Conservation (phyloP, 2,329 filamentous ascomycete genomes). For the Thermomyces lanuginosus region DNA sequence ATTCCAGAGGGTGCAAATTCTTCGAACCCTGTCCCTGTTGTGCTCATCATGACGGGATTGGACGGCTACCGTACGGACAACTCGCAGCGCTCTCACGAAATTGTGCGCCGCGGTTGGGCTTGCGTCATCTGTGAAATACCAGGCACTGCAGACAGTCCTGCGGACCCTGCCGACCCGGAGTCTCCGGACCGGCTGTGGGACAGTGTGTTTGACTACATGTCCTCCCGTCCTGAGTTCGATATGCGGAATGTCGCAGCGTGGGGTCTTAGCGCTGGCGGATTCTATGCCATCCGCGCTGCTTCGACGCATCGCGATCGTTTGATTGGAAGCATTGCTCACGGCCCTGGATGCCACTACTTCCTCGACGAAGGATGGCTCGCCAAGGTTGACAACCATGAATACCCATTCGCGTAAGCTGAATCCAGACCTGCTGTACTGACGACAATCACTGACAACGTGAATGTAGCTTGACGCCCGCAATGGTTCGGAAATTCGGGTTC, state of each 20-base stretch:
- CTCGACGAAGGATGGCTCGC: conserved; percentile 44
- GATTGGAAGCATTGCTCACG: conserved; percentile 44
- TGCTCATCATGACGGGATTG: conserved; percentile 42
- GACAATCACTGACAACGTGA: conserved; percentile 3
- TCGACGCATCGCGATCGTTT: conserved; percentile 46
- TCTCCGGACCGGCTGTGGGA: conserved; percentile 47
- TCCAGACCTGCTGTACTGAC: background rate
- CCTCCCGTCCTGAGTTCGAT: conserved; percentile 36
- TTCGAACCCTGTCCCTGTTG: conserved; percentile 31
- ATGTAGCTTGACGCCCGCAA: conserved; percentile 34
- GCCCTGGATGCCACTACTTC: conserved; percentile 47
- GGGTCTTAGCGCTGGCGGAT: conserved; percentile 50
- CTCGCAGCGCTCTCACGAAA: conserved; percentile 41
- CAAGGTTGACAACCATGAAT: conserved; percentile 49
- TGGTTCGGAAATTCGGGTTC: conserved; percentile 49
- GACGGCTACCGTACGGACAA: conserved; percentile 43
- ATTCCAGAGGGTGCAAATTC: conserved; percentile 34
- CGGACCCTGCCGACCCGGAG: conserved; percentile 43
- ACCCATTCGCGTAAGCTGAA: conserved; percentile 36
- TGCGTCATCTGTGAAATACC: conserved; percentile 48
- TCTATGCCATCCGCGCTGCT: conserved; percentile 51
- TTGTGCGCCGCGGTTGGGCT: conserved; percentile 47
- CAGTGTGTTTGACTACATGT: conserved; percentile 47
- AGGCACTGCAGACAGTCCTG: conserved; percentile 51
- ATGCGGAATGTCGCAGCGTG: conserved; percentile 42